A percentile compares a stretch with the other conserved stretches of the same genome.
Conservation (phyloP, 139 green algal species). For the Tetraselmis striata region DNA sequence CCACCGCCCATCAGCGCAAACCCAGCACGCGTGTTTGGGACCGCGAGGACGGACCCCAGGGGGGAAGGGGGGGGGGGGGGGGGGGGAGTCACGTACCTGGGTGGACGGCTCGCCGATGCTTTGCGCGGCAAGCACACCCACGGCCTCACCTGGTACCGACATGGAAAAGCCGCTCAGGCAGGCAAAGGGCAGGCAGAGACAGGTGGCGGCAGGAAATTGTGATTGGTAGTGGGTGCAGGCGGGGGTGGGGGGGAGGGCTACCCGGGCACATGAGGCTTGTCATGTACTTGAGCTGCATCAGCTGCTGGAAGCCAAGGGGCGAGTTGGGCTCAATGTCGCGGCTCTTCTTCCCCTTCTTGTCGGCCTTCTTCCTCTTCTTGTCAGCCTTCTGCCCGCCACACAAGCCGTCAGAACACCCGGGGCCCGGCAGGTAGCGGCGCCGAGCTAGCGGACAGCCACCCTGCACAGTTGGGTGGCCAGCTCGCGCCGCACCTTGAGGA, state of each 20-base stretch:
- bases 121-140: slow-evolving; percentile 92
- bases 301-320: slow-evolving; percentile 38
- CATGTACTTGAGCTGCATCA: slow-evolving; percentile 90
- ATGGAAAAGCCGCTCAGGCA: too few relatives aligned
- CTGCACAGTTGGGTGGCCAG: too few relatives aligned
- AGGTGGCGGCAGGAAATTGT: too few relatives aligned
- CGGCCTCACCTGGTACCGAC: slow-evolving; percentile 83
- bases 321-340: slow-evolving; percentile 1
- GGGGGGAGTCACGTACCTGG: slow-evolving; percentile 37
- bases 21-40: too few relatives aligned
- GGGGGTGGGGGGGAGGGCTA: too few relatives aligned
- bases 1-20: too few relatives aligned
- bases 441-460: too few relatives aligned
- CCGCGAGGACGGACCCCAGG: too few relatives aligned
- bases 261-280: slow-evolving; percentile 18
- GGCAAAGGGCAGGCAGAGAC: too few relatives aligned
- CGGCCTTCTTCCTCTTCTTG: slow-evolving; percentile 25
- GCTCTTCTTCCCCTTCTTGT: slow-evolving; percentile 18
- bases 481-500: slow-evolving; percentile 17
- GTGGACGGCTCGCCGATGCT: slow-evolving; percentile 87
- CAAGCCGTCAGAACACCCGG: too few relatives aligned
- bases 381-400: not conserved
- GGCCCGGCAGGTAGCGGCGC: too few relatives aligned
- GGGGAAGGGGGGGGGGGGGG: not conserved
- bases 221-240: too few relatives aligned